A percentile compares a stretch with the other conserved stretches of the same genome.
phyloP scores from a whole-genome alignment of 768 basidiomycete genomes.

The Mycena kentingensis region DNA sequence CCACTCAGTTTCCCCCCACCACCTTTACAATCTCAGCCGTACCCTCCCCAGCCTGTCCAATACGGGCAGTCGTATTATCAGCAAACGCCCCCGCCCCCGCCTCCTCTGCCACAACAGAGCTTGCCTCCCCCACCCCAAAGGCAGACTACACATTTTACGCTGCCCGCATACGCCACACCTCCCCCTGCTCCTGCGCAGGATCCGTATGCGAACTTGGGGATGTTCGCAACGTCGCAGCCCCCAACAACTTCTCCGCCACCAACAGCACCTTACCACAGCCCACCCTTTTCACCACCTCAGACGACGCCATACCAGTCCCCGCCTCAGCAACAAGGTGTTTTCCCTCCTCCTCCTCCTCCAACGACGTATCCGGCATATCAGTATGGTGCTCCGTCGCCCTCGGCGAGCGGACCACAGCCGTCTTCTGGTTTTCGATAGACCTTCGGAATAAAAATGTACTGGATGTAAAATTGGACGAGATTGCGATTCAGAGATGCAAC shows the following conservation, averaged over 20 bases:
- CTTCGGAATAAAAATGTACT: too few species aligned
- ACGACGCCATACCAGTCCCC: constrained; percentile 10
- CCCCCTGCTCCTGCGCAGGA: constrained; percentile 17
- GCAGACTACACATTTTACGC: constrained; percentile 9
- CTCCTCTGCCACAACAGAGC: neutral
- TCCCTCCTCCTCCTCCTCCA: constrained; percentile 34
- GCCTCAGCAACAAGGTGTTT: constrained; percentile 22
- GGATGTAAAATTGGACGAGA: too few species aligned
- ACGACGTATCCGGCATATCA: constrained; percentile 28
- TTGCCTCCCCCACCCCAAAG: constrained; percentile 8
- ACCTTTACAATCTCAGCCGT: constrained; percentile 27
- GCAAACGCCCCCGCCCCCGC: constrained; percentile 13
- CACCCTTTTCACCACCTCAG: neutral
- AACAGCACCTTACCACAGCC: constrained; percentile 1
- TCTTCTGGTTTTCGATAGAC: too few species aligned
- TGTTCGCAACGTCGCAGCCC: constrained; percentile 7
- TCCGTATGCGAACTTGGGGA: neutral
- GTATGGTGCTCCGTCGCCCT: constrained; percentile 20
- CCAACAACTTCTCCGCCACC: constrained; percentile 19
- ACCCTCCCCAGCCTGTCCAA: constrained; percentile 10
- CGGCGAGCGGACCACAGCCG: too few species aligned
- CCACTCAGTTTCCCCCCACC: constrained; percentile 29
- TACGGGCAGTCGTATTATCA: constrained; percentile 4
- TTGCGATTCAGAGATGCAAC: too few species aligned
- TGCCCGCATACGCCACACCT: constrained; percentile 13